Percentiles rank a stretch among this genome's conserved stretches.
Conservation (phyloP, 805 yeast species). For the Wickerhamomyces chambardii region DNA sequence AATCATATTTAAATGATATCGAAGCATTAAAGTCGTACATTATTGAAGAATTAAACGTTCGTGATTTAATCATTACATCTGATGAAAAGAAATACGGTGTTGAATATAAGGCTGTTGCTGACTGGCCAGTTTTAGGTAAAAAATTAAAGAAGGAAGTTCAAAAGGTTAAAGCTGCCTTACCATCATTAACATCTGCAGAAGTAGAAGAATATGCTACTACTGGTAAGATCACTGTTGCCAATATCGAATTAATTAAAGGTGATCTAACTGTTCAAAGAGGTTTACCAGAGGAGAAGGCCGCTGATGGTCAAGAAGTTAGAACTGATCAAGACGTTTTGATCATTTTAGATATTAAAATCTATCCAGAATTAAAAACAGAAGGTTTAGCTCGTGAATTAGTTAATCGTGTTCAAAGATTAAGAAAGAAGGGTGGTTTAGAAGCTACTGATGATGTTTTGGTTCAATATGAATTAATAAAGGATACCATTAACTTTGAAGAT, state of each 20-base stretch:
- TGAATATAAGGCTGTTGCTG: slow-evolving; percentile 90
- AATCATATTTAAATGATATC: slow-evolving; percentile 66
- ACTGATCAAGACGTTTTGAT: slow-evolving; percentile 85
- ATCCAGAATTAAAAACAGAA: slow-evolving; percentile 85
- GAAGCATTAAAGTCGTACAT: slow-evolving; percentile 72
- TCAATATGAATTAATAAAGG: slow-evolving; percentile 59
- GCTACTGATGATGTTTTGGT: slow-evolving; percentile 93
- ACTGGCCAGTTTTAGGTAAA: slow-evolving; percentile 98
- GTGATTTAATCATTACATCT: slow-evolving; percentile 77
- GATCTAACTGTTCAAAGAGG: slow-evolving; percentile 90
- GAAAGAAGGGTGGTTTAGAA: slow-evolving; percentile 92
- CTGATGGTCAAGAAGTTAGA: slow-evolving; percentile 77
- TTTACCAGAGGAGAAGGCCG: slow-evolving; percentile 56
- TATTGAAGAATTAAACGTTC: slow-evolving; percentile 85
- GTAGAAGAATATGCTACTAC: slow-evolving; percentile 66
- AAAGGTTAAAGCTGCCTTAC: slow-evolving; percentile 91
- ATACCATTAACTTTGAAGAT: slow-evolving; percentile 51
- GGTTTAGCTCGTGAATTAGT: slow-evolving; percentile 95
- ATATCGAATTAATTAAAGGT: slow-evolving; percentile 78
- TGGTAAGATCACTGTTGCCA: slow-evolving; percentile 80
- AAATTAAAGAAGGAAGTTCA: slow-evolving; percentile 91
- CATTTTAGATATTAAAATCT: slow-evolving; percentile 79
- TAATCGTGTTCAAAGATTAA: slow-evolving; percentile 94
- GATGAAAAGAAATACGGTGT: slow-evolving; percentile 92
- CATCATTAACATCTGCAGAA: slow-evolving; percentile 68